Conservation (phyloP, 345 rosid genomes). For the Corymbia maculata region DNA sequence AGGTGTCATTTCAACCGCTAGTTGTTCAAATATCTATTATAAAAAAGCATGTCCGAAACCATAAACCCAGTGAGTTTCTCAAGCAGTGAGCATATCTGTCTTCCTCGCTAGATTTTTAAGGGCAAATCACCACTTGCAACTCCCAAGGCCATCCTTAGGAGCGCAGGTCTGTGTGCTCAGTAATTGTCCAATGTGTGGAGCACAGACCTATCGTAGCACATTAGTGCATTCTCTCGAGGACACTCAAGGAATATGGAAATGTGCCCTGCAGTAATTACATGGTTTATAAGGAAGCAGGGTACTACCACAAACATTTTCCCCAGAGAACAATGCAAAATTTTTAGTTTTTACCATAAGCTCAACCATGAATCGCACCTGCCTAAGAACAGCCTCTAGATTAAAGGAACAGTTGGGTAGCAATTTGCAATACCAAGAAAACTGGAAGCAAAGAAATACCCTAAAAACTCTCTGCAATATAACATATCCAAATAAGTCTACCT, state of each 20-base stretch:
- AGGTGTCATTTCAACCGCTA: not conserved
- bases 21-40: not conserved
- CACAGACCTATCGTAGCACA: not conserved
- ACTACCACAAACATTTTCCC: not conserved
- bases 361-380: not conserved
- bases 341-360: not conserved
- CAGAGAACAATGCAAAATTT: not conserved
- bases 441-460: not conserved
- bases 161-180: not conserved
- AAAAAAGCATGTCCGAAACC: not conserved
- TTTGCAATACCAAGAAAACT: not conserved
- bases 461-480: not conserved
- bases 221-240: not conserved
- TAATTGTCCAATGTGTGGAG: not conserved
- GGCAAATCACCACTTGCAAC: not conserved
- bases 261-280: not conserved
- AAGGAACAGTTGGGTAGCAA: not conserved
- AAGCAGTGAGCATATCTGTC: not conserved
- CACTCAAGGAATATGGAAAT: not conserved
- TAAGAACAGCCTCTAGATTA: not conserved
- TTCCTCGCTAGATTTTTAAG: not conserved
- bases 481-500: constrained; percentile 11
- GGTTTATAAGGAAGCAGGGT: not conserved
- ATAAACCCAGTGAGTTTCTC: not conserved
- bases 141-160: not conserved